Conservation (phyloP, 169 alveolate species). For the Theileria orientalis region DNA sequence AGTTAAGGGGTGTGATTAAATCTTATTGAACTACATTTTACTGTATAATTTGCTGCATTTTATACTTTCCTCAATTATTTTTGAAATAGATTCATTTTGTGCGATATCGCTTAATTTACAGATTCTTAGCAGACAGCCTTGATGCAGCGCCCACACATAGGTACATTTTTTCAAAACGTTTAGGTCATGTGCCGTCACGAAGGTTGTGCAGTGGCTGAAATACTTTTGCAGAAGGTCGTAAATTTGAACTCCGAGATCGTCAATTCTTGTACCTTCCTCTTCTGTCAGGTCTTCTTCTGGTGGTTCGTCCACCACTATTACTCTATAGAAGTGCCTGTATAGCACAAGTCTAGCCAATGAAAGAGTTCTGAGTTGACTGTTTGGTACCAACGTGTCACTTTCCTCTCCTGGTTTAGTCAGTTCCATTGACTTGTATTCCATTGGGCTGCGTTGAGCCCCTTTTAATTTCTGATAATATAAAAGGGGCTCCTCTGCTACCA, state of each 20-base stretch:
- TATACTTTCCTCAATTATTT: constrained; percentile 2
- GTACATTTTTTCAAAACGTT: constrained; percentile 32
- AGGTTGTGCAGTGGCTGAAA: constrained; percentile 54
- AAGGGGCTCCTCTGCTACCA: neutral
- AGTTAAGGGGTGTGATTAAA: too few relatives aligned
- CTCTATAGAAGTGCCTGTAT: too few relatives aligned
- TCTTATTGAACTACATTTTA: too few relatives aligned
- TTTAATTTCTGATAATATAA: too few relatives aligned
- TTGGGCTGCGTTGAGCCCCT: neutral
- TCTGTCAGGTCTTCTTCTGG: too few relatives aligned
- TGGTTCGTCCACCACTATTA: too few relatives aligned
- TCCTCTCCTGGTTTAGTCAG: neutral
- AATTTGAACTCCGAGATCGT: constrained; percentile 2
- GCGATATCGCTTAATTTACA: neutral
- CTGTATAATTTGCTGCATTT: too few relatives aligned
- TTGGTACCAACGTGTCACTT: constrained; percentile 11
- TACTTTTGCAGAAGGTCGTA: constrained; percentile 36
- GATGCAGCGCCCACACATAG: constrained; percentile 8
- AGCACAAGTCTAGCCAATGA: too few relatives aligned
- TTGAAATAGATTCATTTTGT: constrained; percentile 1
- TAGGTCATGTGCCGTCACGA: too few relatives aligned
- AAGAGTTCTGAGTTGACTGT: constrained; percentile 66
- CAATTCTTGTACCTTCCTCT: neutral
- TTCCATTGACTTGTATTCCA: constrained; percentile 2
- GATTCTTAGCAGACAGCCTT: neutral